Evolutionary conservation across 2,329 filamentous ascomycete species (phyloP).

Genomic region (Xylaria sp.): DNA sequence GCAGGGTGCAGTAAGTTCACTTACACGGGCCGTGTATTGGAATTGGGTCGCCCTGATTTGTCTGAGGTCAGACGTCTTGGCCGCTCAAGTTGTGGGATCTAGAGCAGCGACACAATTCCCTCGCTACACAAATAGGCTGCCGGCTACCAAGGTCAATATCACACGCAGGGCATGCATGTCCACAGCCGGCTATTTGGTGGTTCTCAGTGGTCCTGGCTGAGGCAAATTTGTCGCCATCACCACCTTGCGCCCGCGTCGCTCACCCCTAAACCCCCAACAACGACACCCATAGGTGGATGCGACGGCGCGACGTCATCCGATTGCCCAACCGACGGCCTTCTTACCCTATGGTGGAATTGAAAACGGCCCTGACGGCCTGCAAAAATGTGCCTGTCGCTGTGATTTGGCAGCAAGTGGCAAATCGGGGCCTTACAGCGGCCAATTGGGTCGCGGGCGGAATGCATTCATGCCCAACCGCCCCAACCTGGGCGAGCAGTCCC

Average conservation of each 20-base stretch:
- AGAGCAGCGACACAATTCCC: constrained; percentile 17
- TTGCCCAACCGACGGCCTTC: constrained; percentile 37
- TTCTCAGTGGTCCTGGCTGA: constrained; percentile 29
- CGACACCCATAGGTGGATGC: constrained; percentile 29
- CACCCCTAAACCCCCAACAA: constrained; percentile 10
- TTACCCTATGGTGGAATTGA: constrained; percentile 9
- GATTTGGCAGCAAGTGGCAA: constrained; percentile 42
- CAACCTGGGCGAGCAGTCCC: constrained; percentile 23
- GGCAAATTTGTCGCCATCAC: constrained; percentile 25
- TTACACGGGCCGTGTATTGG: background rate
- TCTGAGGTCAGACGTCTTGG: constrained; percentile 28
- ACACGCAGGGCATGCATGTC: constrained; percentile 33
- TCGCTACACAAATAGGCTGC: constrained; percentile 17
- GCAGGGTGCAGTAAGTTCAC: constrained; percentile 12
- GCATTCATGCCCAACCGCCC: constrained; percentile 48
- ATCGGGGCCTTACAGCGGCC: constrained; percentile 33
- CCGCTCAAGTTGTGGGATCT: constrained; percentile 2
- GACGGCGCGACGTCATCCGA: constrained; percentile 38
- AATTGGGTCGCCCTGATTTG: constrained; percentile 20
- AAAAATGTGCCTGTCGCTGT: constrained; percentile 29
- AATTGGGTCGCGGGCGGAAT: constrained; percentile 43
- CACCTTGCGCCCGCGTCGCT: constrained; percentile 8
- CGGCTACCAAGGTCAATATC: constrained; percentile 17
- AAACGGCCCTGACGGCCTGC: constrained; percentile 29
- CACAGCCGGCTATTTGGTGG: constrained; percentile 27